These are phyloP conservation scores for Talaromyces piceae DNA, from an alignment of 2,329 filamentous ascomycete genomes.

Conservation along the genomic window DNA sequence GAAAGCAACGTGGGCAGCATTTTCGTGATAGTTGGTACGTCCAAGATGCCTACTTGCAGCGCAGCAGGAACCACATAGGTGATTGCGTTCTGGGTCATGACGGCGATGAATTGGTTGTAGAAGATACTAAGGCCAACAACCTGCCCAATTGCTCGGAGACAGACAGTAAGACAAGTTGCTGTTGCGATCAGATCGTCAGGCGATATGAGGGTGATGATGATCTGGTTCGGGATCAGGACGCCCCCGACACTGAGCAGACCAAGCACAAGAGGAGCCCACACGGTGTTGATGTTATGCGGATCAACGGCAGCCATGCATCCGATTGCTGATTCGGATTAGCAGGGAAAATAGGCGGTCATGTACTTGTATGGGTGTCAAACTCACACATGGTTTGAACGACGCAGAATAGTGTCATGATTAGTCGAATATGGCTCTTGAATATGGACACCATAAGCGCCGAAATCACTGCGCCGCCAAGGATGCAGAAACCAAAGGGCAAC, in stretches of 20 bases:
- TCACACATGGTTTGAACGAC: background rate
- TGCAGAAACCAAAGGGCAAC: background rate
- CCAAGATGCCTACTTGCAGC: background rate
- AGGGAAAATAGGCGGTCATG: background rate
- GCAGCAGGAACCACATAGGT: background rate
- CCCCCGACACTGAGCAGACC: background rate
- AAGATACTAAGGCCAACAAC: background rate
- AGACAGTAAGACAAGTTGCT: background rate
- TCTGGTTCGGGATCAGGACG: background rate
- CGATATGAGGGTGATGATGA: background rate
- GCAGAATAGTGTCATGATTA: background rate
- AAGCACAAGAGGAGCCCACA: background rate
- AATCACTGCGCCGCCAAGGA: background rate
- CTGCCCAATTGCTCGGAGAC: background rate
- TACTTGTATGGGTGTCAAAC: background rate
- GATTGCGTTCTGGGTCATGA: background rate
- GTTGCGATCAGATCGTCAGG: background rate
- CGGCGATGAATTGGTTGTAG: constrained; percentile 1
- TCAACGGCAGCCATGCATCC: background rate
- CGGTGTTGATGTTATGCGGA: background rate
- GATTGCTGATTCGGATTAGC: background rate
- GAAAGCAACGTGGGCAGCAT: background rate
- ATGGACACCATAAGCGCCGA: background rate
- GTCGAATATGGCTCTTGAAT: background rate
- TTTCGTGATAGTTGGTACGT: background rate